Evolutionary conservation across 2,329 filamentous ascomycete species (phyloP).

Genomic region (Ambrosiella cleistominuta): DNA sequence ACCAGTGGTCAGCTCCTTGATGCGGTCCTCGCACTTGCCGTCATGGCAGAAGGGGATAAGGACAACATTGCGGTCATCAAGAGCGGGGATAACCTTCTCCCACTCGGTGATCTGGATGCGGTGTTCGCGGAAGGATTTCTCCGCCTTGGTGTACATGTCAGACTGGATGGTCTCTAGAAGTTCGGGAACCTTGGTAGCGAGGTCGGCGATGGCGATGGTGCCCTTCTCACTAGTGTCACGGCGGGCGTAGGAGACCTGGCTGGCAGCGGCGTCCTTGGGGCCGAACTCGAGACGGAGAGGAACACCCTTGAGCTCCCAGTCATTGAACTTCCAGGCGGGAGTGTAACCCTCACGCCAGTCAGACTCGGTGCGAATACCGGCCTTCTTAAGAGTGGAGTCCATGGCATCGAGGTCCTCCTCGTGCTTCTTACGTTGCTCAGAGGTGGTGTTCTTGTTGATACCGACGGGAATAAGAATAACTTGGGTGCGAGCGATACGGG

Average conservation of each 20-base stretch:
- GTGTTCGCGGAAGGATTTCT: slow-evolving; percentile 62
- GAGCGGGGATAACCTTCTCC: slow-evolving; percentile 76
- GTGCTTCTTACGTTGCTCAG: slow-evolving; percentile 62
- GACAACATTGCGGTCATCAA: slow-evolving; percentile 84
- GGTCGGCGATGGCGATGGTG: slow-evolving; percentile 56
- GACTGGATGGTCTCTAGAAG: slow-evolving; percentile 80
- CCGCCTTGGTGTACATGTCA: slow-evolving; percentile 63
- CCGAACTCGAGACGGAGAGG: slow-evolving; percentile 90
- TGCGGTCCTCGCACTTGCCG: slow-evolving; percentile 71
- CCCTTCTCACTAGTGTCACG: slow-evolving; percentile 77
- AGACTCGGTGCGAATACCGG: slow-evolving; percentile 58
- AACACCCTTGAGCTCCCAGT: slow-evolving; percentile 94
- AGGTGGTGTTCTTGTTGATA: slow-evolving; percentile 69
- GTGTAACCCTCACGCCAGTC: slow-evolving; percentile 84
- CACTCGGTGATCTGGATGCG: slow-evolving; percentile 68
- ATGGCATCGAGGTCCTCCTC: slow-evolving; percentile 60
- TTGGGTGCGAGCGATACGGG: slow-evolving; percentile 73
- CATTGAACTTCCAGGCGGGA: slow-evolving; percentile 95
- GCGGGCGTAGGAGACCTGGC: slow-evolving; percentile 68
- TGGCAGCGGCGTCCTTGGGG: slow-evolving; percentile 77
- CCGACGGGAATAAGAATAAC: slow-evolving; percentile 81
- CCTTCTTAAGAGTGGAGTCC: slow-evolving; percentile 48
- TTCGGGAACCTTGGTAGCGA: slow-evolving; percentile 55
- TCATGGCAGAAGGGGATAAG: slow-evolving; percentile 80
- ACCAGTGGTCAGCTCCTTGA: slow-evolving; percentile 80